Evolutionary conservation across 2,329 filamentous ascomycete species (phyloP).

Genomic region (Gaeumannomyces sp.): DNA sequence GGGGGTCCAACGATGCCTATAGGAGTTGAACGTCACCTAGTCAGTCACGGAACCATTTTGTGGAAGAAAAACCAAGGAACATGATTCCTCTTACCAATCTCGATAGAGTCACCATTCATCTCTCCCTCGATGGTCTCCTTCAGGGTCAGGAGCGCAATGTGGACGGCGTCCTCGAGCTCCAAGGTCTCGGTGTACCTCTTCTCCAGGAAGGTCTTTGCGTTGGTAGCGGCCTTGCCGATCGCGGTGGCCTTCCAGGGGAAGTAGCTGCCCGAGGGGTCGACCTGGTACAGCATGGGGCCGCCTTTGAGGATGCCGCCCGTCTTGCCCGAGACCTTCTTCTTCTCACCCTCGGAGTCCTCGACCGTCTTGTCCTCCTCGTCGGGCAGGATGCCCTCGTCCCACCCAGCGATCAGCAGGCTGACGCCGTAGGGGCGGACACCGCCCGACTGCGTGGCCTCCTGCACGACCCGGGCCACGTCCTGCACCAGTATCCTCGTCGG

Average conservation of each 20-base stretch:
- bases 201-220: conserved; percentile 97
- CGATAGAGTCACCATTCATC: conserved; percentile 98
- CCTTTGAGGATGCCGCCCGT: conserved; percentile 94
- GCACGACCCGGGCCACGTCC: conserved; percentile 95
- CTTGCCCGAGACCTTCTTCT: conserved; percentile 74
- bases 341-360: conserved; percentile 49
- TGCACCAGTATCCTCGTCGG: conserved; percentile 98
- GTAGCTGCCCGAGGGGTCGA: conserved; percentile 97
- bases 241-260: conserved; percentile 99
- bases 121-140: conserved; percentile 99
- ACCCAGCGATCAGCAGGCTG: conserved; percentile 89
- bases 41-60: not conserved
- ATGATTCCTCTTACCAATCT: conserved; percentile 66
- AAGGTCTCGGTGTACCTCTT: conserved; percentile 97
- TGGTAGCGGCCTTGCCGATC: conserved; percentile 97
- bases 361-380: conserved; percentile 55
- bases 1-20: conserved; percentile 90
- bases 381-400: conserved; percentile 94
- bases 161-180: conserved; percentile 95
- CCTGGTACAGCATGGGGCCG: conserved; percentile 95
- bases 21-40: conserved; percentile 1
- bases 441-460: conserved; percentile 96
- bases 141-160: conserved; percentile 92
- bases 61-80: not conserved
- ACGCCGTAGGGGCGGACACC: conserved; percentile 97